phyloP scores from a whole-genome alignment of 345 rosid genomes.

The Kernera saxatilis region DNA sequence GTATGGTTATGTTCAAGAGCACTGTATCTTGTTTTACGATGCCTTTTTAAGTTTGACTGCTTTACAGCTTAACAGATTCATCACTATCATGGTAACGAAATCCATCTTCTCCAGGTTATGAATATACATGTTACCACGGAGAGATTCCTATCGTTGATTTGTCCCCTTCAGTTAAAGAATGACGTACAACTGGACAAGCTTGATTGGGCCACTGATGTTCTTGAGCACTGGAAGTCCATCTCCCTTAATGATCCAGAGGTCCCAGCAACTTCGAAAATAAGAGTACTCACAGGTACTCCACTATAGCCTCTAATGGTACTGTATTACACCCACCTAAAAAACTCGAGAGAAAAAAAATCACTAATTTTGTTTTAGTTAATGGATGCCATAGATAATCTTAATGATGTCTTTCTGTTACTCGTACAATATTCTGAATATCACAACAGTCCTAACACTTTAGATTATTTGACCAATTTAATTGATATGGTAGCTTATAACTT shows the following conservation, averaged over 20 bases:
- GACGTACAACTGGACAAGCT: constrained; percentile 36
- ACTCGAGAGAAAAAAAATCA: not conserved
- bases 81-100: not conserved
- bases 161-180: constrained; percentile 43
- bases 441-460: not conserved
- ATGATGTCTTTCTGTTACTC: not conserved
- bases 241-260: constrained; percentile 28
- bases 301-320: not conserved
- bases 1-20: not conserved
- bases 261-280: constrained; percentile 46
- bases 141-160: constrained; percentile 57
- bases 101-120: constrained; percentile 47
- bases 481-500: not conserved
- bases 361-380: not conserved
- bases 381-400: not conserved
- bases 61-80: not conserved
- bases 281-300: constrained; percentile 58
- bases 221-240: constrained; percentile 35
- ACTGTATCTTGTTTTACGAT: constrained; percentile 15
- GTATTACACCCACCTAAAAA: not conserved
- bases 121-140: constrained; percentile 53
- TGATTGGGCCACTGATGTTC: constrained; percentile 44
- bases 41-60: constrained; percentile 4
- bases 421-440: not conserved
- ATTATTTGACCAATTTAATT: not conserved